Evolutionary conservation across 1,139 yeast genomes (phyloP), one percentile per base, ranked within the genome.

Genomic region (Debaryomyces sp.): DNA sequence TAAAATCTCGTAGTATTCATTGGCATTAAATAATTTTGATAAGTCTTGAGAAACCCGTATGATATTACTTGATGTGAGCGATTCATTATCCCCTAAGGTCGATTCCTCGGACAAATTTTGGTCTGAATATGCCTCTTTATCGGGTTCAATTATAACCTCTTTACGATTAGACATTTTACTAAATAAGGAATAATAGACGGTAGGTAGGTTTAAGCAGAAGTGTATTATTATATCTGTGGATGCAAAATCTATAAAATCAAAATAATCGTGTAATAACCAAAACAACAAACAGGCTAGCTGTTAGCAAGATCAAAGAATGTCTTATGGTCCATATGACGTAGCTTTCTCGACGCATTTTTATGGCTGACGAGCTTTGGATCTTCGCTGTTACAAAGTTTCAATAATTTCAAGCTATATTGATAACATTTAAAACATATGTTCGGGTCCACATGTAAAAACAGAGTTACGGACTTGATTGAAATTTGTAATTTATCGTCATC

Each of bases 291-390:
- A 2, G 15, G n/a, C 17, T 38, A 27, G 8, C 43, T 53, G 36
- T 54, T 57, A 7, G 61, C 62, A 26, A 60, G 47, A 2, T 44
- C 47, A n/a, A 47, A 39, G 45, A 63, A 64, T 7, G 46, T 53
- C 7, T 46, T 57, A 39, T 57, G 54, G 8, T 57, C 55, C 12
- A 67, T 47, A 2, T 38, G 37, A 3, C 56, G 50, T 15, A 73
- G 54, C 44, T 73, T 56, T 44, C 65, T 68, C 12, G 61, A 57
- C 2, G 70, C 69, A n/a, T 52, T 50, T 46, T 60, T 62, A 49
- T 74, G 72, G 50, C 77, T 68, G 23, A 62, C 54, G 22, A 61
- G 53, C 24, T 62, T 63, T 2, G 68, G 67, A 45, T 75, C 77
- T 22, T 56, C 49, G 26, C 47, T 56, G 30, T 68, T 65, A 48